Evolutionary conservation across 2,329 filamentous ascomycete species (phyloP), one percentile per base, ranked within the genome.

Genomic region (Claviceps pusilla): DNA sequence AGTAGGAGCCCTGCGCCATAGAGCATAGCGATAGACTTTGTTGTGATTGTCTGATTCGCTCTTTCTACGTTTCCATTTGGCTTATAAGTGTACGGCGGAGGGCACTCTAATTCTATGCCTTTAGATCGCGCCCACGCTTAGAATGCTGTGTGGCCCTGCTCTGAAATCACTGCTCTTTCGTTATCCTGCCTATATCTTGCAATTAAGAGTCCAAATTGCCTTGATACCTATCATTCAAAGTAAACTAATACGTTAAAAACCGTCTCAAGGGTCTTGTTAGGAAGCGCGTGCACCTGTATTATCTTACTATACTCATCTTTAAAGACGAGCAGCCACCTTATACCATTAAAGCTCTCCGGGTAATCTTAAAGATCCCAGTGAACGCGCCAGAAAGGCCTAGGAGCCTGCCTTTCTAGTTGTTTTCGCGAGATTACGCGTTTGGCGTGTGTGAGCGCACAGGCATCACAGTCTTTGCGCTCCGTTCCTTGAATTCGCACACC

Each of bases 221-320:
- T 5, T 35, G 19, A 14, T 11, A 37, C 9, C 7, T 19, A 48
- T 12, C 10, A n/a, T 48, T 35, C 19, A 35, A 33, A 48, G 47
- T 48, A 48, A 33, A 35, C 10, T 48, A 48, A 48, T 35, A 48
- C 11, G 5, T 48, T 48, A 19, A 48, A 48, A 4, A 48, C 24
- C 3, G 1, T 31, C n/a, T 14, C 4, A 7, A 29, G n/a, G 28
- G 14, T 29, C 7, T 47, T 47, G n/a, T 47, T 31, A 12, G 12
- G 45, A n/a, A 47, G 19, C 1, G 12, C 0, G 4, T 48, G 10
- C 5, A 46, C 43, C 24, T 28, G 6, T 28, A 46, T 46, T 28
- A 46, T 46, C 24, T 14, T 14, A 11, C n/a, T 28, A 28, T 28
- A 46, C 12, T 46, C 7, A 28, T 16, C 43, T 14, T 46, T 46